A percentile compares a stretch with the other conserved stretches of the same genome.
phyloP scores from a whole-genome alignment of 1,139 yeast species.

The Candida sp. region DNA sequence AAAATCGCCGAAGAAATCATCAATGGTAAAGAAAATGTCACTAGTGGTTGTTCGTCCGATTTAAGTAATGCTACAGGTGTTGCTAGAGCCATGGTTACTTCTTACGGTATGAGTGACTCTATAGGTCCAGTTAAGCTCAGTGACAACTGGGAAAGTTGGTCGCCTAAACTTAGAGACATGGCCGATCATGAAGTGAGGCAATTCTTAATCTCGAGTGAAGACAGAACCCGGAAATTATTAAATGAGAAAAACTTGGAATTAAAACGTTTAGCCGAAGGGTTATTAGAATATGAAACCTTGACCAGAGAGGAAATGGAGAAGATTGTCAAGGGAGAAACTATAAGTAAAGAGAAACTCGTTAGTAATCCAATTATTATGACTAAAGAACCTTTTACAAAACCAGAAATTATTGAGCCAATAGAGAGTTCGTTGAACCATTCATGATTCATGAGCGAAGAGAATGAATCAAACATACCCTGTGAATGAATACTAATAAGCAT shows the following conservation, averaged over 20 bases:
- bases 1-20: conserved; percentile 94
- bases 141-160: conserved; percentile 94
- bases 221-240: conserved; percentile 71
- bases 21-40: conserved; percentile 88
- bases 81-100: conserved; percentile 96
- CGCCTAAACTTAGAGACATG: conserved; percentile 77
- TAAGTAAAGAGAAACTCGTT: conserved; percentile 62
- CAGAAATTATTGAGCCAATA: conserved; percentile 2
- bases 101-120: conserved; percentile 92
- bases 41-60: conserved; percentile 94
- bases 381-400: conserved; percentile 3
- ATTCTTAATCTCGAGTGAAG: conserved; percentile 70
- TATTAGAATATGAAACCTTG: conserved; percentile 92
- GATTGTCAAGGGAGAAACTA: conserved; percentile 73
- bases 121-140: conserved; percentile 90
- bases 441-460: no score
- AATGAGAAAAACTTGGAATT: conserved; percentile 65
- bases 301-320: conserved; percentile 89
- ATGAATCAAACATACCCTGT: no score
- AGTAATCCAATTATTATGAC: conserved; percentile 75
- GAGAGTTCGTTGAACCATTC: neutral
- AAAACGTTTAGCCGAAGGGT: conserved; percentile 86
- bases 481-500: no score
- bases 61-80: conserved; percentile 85
- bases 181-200: conserved; percentile 92